A percentile compares a stretch with the other conserved stretches of the same genome.
Evolutionary conservation across 208 protist species (phyloP).

Genomic region (Crithidia bombi): DNA sequence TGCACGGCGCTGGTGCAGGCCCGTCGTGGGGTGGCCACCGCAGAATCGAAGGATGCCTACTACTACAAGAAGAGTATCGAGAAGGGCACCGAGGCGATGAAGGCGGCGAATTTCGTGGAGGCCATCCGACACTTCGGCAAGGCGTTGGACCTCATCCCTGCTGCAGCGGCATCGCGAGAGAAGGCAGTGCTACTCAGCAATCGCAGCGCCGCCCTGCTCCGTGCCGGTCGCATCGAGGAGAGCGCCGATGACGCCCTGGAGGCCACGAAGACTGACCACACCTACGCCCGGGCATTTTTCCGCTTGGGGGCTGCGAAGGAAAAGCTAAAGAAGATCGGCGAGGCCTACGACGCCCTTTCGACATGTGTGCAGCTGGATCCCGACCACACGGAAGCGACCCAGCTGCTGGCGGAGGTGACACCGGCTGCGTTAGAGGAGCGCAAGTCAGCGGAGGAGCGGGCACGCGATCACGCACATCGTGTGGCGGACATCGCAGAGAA

Average conservation of each 20-base stretch:
- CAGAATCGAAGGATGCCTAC: conserved; percentile 52
- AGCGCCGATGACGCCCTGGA: conserved; percentile 63
- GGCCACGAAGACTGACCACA: conserved; percentile 51
- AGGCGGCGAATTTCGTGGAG: conserved; percentile 59
- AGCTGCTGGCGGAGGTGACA: conserved; percentile 51
- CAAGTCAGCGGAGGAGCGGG: conserved; percentile 60
- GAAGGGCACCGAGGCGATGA: conserved; percentile 74
- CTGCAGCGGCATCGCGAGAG: conserved; percentile 29
- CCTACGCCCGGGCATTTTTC: conserved; percentile 78
- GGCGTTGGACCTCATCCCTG: conserved; percentile 67
- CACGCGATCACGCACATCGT: conserved; percentile 39
- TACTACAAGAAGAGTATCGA: conserved; percentile 84
- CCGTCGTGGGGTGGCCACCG: conserved; percentile 45
- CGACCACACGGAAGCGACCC: conserved; percentile 47
- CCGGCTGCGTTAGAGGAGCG: conserved; percentile 36
- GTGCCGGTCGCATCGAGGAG: conserved; percentile 44
- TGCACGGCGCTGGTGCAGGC: conserved; percentile 54
- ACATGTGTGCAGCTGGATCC: conserved; percentile 66
- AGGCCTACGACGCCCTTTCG: conserved; percentile 56
- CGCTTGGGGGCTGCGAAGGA: conserved; percentile 66
- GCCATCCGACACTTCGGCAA: conserved; percentile 80
- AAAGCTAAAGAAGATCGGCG: conserved; percentile 45
- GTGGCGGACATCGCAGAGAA: conserved; percentile 47
- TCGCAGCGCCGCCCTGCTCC: conserved; percentile 75
- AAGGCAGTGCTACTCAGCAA: conserved; percentile 71